Percentiles rank a stretch among this genome's conserved stretches.
phyloP scores from a whole-genome alignment of 257 asterid species.

The Schizonepeta tenuifolia region DNA sequence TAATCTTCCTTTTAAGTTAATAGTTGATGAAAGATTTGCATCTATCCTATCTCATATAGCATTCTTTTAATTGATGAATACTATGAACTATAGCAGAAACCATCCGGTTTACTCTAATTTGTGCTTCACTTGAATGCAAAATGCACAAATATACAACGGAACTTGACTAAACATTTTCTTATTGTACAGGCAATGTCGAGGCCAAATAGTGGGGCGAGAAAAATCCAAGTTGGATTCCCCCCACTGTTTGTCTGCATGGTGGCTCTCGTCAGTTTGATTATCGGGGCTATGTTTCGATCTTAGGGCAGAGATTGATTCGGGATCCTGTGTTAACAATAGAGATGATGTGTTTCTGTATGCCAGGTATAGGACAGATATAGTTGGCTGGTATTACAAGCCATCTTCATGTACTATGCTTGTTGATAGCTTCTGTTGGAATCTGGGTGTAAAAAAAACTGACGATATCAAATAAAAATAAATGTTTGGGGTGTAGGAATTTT shows the following conservation, averaged over 20 bases:
- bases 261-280: conserved; percentile 58
- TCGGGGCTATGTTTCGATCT: conserved; percentile 50
- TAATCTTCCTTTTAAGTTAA: background rate
- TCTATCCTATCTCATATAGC: background rate
- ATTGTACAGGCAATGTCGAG: conserved; percentile 53
- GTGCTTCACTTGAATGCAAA: background rate
- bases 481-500: background rate
- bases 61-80: conserved; percentile 5
- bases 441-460: conserved; percentile 38
- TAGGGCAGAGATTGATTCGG: conserved; percentile 15
- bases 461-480: conserved; percentile 33
- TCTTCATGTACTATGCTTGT: conserved; percentile 32
- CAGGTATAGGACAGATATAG: conserved; percentile 25
- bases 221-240: conserved; percentile 68
- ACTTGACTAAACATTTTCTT: conserved; percentile 14
- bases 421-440: conserved; percentile 25
- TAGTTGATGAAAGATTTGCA: background rate
- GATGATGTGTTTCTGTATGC: conserved; percentile 9
- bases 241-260: conserved; percentile 73
- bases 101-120: background rate
- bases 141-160: background rate
- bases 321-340: conserved; percentile 24
- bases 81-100: background rate
- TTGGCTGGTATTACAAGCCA: conserved; percentile 33
- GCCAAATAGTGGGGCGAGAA: conserved; percentile 42